A percentile compares a stretch with the other conserved stretches of the same genome.
Evolutionary conservation across 805 yeast species (phyloP).

Genomic region (Vanderwaltozyma yarrowii): DNA sequence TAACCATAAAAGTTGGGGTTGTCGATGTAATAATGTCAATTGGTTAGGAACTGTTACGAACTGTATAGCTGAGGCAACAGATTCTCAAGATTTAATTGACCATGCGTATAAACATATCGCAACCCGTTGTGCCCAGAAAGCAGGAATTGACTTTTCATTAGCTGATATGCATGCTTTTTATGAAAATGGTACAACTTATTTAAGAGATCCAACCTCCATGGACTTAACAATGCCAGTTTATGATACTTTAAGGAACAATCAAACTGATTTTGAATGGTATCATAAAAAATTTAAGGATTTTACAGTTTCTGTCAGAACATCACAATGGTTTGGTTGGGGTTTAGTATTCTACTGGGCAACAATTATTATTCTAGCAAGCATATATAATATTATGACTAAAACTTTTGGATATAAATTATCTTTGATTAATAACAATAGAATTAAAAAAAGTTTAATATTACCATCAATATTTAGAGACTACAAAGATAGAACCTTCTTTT

Average conservation of each 20-base stretch:
- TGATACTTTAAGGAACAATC: conserved; percentile 29
- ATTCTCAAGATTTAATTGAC: conserved; percentile 20
- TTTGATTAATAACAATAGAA: conserved; percentile 8
- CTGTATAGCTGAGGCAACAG: conserved; percentile 31
- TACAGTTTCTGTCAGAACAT: conserved; percentile 29
- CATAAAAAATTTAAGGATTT: conserved; percentile 30
- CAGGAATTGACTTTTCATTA: conserved; percentile 22
- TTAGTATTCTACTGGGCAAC: conserved; percentile 33
- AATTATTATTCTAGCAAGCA: conserved; percentile 25
- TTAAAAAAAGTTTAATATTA: conserved; percentile 18
- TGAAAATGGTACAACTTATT: conserved; percentile 28
- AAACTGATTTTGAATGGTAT: conserved; percentile 27
- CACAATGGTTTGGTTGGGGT: conserved; percentile 40
- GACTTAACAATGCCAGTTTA: conserved; percentile 19
- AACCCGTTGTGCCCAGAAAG: conserved; percentile 25
- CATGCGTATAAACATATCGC: conserved; percentile 34
- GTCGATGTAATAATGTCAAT: conserved; percentile 34
- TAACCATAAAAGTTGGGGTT: conserved; percentile 27
- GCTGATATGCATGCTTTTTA: conserved; percentile 28
- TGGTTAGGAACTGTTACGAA: conserved; percentile 38
- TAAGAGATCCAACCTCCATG: conserved; percentile 21
- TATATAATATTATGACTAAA: conserved; percentile 21
- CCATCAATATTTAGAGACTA: conserved; percentile 23
- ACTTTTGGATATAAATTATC: conserved; percentile 18
- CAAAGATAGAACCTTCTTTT: conserved; percentile 13